A percentile compares a stretch with the other conserved stretches of the same genome.
Evolutionary conservation across 2,329 filamentous ascomycete genomes (phyloP).

Genomic region (Trichoderma simmonsii): DNA sequence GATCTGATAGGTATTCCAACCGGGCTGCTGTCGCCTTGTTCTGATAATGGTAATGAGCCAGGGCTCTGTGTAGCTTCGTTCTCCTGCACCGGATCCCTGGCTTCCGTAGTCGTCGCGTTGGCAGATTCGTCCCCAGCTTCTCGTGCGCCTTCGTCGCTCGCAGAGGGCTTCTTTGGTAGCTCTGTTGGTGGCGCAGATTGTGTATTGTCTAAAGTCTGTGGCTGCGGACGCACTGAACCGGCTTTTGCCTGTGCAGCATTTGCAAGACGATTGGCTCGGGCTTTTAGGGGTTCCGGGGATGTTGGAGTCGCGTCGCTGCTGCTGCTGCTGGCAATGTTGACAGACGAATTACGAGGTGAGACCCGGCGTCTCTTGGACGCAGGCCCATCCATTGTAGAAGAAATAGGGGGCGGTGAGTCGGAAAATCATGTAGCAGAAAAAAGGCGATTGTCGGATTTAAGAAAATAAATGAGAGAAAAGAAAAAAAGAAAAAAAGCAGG

Average conservation of each 20-base stretch:
- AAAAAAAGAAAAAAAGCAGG: not conserved
- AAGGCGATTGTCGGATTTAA: not conserved
- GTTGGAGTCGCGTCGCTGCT: conserved; percentile 25
- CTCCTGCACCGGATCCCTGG: conserved; percentile 11
- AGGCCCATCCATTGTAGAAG: conserved; percentile 47
- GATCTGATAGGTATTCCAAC: conserved; percentile 39
- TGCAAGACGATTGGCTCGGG: conserved; percentile 45
- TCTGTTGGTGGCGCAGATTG: conserved; percentile 39
- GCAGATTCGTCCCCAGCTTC: conserved; percentile 29
- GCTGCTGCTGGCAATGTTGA: conserved; percentile 32
- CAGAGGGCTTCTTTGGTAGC: conserved; percentile 17
- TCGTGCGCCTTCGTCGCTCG: conserved; percentile 15
- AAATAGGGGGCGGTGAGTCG: not conserved
- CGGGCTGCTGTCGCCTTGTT: conserved; percentile 31
- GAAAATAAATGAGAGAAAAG: not conserved
- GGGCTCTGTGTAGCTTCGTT: conserved; percentile 19
- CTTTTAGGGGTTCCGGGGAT: conserved; percentile 19
- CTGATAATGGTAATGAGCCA: conserved; percentile 21
- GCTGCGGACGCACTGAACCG: conserved; percentile 60
- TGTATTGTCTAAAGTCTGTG: conserved; percentile 51
- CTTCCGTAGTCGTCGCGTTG: conserved; percentile 30
- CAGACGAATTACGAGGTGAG: conserved; percentile 48
- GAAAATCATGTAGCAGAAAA: not conserved
- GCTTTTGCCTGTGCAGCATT: conserved; percentile 66
- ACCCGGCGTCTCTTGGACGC: conserved; percentile 63